phyloP scores from a whole-genome alignment of 2,329 filamentous ascomycete species.

The Cladosporium sp. region DNA sequence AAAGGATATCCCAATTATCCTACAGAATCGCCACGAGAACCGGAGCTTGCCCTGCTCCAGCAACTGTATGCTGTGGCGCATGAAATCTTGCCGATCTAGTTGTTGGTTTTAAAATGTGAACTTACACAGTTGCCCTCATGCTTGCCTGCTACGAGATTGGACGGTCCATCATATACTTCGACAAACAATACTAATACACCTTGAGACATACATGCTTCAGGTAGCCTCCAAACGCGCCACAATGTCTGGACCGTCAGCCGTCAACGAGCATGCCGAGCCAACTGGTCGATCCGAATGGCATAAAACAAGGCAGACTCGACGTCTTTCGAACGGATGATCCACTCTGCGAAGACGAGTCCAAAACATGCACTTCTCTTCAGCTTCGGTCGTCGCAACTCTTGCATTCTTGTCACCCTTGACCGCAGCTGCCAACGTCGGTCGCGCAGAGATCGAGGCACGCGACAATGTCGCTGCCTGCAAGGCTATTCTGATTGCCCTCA shows the following conservation, averaged over 20 bases:
- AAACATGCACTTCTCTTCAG: background rate
- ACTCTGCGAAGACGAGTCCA: background rate
- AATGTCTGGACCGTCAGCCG: constrained; percentile 36
- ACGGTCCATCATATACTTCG: background rate
- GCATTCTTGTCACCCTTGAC: background rate
- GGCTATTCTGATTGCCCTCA: background rate
- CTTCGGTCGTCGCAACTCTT: background rate
- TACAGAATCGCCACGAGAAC: background rate
- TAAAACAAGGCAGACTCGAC: background rate
- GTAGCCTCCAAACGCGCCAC: background rate
- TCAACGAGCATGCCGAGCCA: constrained; percentile 34
- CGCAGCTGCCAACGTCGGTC: background rate
- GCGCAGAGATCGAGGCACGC: background rate
- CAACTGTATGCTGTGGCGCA: background rate
- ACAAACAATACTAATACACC: background rate
- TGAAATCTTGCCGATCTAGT: background rate
- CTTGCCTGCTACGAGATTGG: background rate
- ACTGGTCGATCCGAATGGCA: background rate
- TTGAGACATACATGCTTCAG: background rate
- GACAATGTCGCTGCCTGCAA: background rate
- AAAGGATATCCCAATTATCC: background rate
- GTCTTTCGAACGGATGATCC: background rate
- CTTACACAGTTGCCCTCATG: background rate
- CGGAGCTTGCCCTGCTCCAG: background rate
- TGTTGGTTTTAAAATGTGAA: background rate